Conservation (phyloP, 2,329 filamentous ascomycete genomes). For the Stemphylium lycopersici region DNA sequence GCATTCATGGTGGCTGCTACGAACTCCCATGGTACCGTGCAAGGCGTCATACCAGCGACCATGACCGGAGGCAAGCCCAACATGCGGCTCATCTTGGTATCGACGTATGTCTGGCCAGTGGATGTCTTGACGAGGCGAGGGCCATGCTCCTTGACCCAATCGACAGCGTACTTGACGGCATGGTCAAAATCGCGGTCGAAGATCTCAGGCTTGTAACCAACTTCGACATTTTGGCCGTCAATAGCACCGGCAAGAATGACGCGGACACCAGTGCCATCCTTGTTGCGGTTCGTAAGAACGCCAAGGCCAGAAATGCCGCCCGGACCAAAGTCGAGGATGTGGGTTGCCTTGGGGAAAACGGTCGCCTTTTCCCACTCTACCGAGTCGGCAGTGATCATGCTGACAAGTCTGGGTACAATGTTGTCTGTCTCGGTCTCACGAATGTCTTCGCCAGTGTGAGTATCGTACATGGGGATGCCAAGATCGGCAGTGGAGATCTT, state of each 20-base stretch:
- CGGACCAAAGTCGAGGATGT: slow-evolving; percentile 95
- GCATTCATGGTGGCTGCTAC: slow-evolving; percentile 62
- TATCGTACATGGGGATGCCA: slow-evolving; percentile 87
- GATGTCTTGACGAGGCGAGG: slow-evolving; percentile 92
- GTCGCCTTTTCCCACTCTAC: slow-evolving; percentile 98
- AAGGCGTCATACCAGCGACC: slow-evolving; percentile 58
- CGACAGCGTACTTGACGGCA: slow-evolving; percentile 90
- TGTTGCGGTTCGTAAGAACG: slow-evolving; percentile 96
- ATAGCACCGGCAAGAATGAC: slow-evolving; percentile 95
- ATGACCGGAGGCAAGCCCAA: slow-evolving; percentile 56
- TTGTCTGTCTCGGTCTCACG: slow-evolving; percentile 71
- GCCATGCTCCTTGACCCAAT: slow-evolving; percentile 98
- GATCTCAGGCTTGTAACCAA: slow-evolving; percentile 97
- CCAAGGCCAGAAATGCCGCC: slow-evolving; percentile 96
- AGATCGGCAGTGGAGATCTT: slow-evolving; percentile 75
- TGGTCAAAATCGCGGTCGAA: slow-evolving; percentile 96
- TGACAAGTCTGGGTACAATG: slow-evolving; percentile 83
- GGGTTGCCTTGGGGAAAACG: slow-evolving; percentile 85
- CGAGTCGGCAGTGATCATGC: slow-evolving; percentile 91
- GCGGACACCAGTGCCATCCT: slow-evolving; percentile 95
- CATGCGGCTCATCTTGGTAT: slow-evolving; percentile 72
- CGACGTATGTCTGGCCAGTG: slow-evolving; percentile 85
- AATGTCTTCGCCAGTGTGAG: slow-evolving; percentile 77
- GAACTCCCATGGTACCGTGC: slow-evolving; percentile 57
- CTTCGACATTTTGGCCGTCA: slow-evolving; percentile 84